phyloP scores from a whole-genome alignment of 768 basidiomycete species.

The Rhizopogon salebrosus region DNA sequence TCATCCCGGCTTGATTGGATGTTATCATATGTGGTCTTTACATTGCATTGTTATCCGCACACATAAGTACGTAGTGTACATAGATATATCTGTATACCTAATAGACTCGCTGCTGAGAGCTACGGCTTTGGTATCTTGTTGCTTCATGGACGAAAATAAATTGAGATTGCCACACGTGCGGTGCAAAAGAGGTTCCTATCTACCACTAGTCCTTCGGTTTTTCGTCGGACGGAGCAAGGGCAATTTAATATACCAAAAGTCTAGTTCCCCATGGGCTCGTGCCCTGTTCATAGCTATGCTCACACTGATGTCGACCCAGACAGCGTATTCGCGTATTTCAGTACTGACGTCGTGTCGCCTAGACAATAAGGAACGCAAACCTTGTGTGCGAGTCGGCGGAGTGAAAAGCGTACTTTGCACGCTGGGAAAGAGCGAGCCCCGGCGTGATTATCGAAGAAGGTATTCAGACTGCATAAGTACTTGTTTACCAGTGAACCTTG shows the following conservation, averaged over 20 bases:
- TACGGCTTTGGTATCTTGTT: neutral
- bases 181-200: too few relatives aligned
- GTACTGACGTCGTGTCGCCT: neutral
- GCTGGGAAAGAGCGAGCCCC: neutral
- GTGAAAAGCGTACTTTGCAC: too few relatives aligned
- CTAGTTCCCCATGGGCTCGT: neutral
- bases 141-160: neutral
- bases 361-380: neutral
- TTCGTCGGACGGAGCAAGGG: neutral
- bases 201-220: too few relatives aligned
- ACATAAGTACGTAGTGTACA: neutral
- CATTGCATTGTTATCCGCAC: neutral
- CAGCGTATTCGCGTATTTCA: neutral
- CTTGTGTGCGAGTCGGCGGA: too few relatives aligned
- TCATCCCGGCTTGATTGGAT: neutral
- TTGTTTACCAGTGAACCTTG: neutral
- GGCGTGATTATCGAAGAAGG: neutral
- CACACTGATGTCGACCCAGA: neutral
- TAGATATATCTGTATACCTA: conserved; percentile 2
- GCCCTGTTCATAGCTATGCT: neutral
- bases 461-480: neutral
- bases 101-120: neutral
- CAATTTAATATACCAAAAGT: neutral
- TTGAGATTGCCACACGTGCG: too few relatives aligned
- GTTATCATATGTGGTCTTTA: neutral